Base-by-base conservation (phyloP, 106 monocot species). In the Dendrobium officinale region DNA sequence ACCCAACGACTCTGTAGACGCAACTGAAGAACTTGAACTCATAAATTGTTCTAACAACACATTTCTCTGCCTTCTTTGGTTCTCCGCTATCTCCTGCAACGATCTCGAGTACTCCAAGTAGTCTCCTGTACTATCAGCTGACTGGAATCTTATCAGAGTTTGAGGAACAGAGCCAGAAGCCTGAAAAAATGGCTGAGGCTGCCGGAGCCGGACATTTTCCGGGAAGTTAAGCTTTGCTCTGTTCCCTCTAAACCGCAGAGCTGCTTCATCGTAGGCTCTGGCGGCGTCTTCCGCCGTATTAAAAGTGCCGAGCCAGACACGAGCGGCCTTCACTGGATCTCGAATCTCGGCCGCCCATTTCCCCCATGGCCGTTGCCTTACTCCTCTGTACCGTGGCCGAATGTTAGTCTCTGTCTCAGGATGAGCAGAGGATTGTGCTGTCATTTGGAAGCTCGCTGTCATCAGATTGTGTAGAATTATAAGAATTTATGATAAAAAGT, bases 261-360 rank as follows among this genome's bases (percentile, higher is more conserved):
- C 92, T 29, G 92, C 89, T n/a, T 81, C 84, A 72, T 92, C 92
- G 79, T 92, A 92, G 5, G 92, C 92, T 1, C 85, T 70, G 6
- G 92, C 92, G 19, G 92, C 92, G 27, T 77, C 92, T 76, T 89
- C 92, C 29, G 92, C 89, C 0, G 92, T 92, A 43, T 89, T 87
- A 67, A 92, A 92, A 31, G 92, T 92, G 40, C 92, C 92, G 29
- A 92, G 89, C 92, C 92, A 92, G 29, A 92, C 92, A 24, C 92
- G 89, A 18, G 87, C 83, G 16, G 92, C 92, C 72, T 88, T 89
- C 74, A 86, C 78, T 20, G 93, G 93, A 75, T 93, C 93, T 5
- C 93, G 81, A 58, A 93, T 93, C 87, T 93, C 93, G 58, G 93
- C 93, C 73, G 93, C 93, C 91, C 87, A 93, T 83, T 90, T 90